phyloP scores from a whole-genome alignment of 305 asterid species.

The Rubia balearica region DNA sequence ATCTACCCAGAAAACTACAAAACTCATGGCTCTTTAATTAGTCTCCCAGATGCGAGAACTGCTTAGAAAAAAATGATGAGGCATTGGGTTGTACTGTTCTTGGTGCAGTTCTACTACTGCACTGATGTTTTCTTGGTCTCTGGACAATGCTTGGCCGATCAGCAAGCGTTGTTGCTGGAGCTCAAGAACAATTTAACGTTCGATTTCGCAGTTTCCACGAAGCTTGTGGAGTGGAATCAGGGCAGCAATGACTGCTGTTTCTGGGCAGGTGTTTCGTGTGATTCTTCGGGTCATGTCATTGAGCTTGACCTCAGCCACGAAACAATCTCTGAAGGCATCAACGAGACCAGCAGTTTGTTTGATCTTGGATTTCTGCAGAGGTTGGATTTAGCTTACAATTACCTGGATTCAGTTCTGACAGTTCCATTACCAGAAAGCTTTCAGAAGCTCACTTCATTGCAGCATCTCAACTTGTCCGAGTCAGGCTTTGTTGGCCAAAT shows the following conservation, averaged over 20 bases:
- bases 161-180: slow-evolving; percentile 19
- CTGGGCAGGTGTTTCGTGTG: slow-evolving; percentile 58
- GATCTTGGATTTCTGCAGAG: slow-evolving; percentile 29
- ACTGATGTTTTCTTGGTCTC: neutral
- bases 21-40: neutral
- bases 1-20: neutral
- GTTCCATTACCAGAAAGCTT: slow-evolving; percentile 31
- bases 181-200: slow-evolving; percentile 21
- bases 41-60: neutral
- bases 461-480: slow-evolving; percentile 35
- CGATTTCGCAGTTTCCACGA: slow-evolving; percentile 44
- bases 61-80: neutral
- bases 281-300: slow-evolving; percentile 29
- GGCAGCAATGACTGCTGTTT: slow-evolving; percentile 31
- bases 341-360: slow-evolving; percentile 32
- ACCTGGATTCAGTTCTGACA: slow-evolving; percentile 16
- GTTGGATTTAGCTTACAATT: slow-evolving; percentile 40
- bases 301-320: slow-evolving; percentile 46
- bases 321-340: slow-evolving; percentile 29
- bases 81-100: neutral
- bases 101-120: neutral
- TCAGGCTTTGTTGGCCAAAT: slow-evolving; percentile 45
- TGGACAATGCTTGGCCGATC: slow-evolving; percentile 18
- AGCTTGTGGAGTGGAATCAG: slow-evolving; percentile 42
- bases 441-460: slow-evolving; percentile 29